Base-by-base conservation (phyloP, 768 basidiomycete genomes). In the Dendrothele bispora region DNA sequence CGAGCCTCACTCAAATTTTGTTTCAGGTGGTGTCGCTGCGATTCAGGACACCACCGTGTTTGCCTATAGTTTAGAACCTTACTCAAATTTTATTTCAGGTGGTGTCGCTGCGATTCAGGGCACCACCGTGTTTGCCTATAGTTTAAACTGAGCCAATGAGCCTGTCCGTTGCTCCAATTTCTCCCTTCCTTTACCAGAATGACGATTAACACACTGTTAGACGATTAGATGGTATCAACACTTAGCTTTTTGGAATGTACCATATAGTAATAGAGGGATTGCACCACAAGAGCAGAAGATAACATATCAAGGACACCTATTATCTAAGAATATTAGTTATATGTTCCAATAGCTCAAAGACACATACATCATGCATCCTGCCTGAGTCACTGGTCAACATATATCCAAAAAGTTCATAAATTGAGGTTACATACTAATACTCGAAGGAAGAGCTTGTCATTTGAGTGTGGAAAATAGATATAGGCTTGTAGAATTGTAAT, bases 201-300 rank as follows among this genome's bases (percentile, higher is more conserved):
- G n/a, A n/a, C n/a, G n/a, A n/a, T n/a, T n/a, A n/a, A n/a, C n/a
- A n/a, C n/a, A n/a, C n/a, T n/a, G n/a, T n/a, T n/a, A n/a, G n/a
- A n/a, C n/a, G n/a, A 36, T 26, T 20, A 40, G 24, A 21, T 39
- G 22, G 11, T 30, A 8, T 7, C 6, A 10, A 35, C 4, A 30
- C 17, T 11, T 21, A 20, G 43, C 15, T 34, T 35, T 35, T 2
- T n/a, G 20, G 21, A 14, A 50, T 60, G 30, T 39, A 73, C 75
- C 44, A 75, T 56, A 48, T 77, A 77, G 51, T 72, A 71, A 53
- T 73, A 74, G 22, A 77, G 59, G 2, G 72, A 72, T 52, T 75
- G 70, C 2, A 70, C 71, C 8, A 73, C 65, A 11, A 77, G 58
- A 20, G 58, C 58, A 1, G 73, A 70, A 1, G 73, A 74, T 1